Conservation (phyloP, 2,329 filamentous ascomycete genomes). For the Diplodia corticola region DNA sequence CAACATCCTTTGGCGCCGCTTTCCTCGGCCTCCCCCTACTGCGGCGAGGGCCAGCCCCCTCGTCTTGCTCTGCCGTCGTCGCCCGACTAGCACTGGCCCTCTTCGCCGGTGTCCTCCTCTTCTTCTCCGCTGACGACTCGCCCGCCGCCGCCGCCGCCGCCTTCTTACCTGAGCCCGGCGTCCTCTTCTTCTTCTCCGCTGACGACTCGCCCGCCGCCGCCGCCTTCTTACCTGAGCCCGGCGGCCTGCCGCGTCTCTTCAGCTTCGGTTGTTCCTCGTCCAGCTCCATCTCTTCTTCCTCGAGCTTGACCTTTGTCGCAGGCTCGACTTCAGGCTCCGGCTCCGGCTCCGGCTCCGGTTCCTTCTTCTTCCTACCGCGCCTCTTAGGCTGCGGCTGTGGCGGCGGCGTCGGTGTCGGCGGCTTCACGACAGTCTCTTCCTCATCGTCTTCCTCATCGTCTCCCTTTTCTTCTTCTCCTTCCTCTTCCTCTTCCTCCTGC, state of each 20-base stretch:
- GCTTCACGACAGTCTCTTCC: conserved; percentile 9
- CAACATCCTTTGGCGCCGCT: conserved; percentile 18
- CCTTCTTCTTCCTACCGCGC: conserved; percentile 3
- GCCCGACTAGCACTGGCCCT: neutral
- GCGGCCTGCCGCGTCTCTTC: conserved; percentile 9
- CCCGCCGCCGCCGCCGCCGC: neutral
- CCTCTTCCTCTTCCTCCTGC: conserved; percentile 29
- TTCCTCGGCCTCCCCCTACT: conserved; percentile 7
- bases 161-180: neutral
- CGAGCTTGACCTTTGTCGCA: neutral
- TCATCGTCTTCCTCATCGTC: conserved; percentile 22
- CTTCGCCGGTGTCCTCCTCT: neutral
- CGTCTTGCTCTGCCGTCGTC: neutral
- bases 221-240: neutral
- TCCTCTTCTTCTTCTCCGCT: neutral
- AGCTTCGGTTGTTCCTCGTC: neutral
- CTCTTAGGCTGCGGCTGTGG: conserved; percentile 2
- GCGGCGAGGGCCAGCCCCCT: neutral
- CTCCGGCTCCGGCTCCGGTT: neutral
- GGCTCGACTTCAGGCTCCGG: neutral
- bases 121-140: neutral
- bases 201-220: neutral
- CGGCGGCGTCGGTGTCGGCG: conserved; percentile 11
- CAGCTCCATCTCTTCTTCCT: neutral
- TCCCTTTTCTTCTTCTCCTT: conserved; percentile 29